phyloP scores from a whole-genome alignment of 2,329 filamentous ascomycete genomes.

The Exophiala lecanii-corni region DNA sequence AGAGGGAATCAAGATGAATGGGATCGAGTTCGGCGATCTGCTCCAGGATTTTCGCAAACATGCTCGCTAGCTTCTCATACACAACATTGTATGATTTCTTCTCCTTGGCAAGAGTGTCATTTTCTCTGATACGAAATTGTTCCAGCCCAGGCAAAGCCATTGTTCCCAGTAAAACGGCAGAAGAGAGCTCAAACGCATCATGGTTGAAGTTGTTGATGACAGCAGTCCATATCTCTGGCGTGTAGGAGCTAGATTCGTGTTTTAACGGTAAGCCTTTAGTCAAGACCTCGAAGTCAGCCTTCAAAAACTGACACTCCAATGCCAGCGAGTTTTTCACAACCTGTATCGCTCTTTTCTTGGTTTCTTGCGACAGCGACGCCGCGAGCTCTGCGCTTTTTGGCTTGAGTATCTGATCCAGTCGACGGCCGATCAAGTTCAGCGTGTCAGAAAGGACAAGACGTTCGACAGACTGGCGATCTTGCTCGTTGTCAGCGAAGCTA shows the following conservation, averaged over 20 bases:
- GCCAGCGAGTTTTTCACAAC: constrained; percentile 64
- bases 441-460: constrained; percentile 47
- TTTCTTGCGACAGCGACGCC: constrained; percentile 45
- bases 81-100: constrained; percentile 74
- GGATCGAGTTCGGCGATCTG: constrained; percentile 71
- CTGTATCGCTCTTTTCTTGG: constrained; percentile 54
- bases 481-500: constrained; percentile 45
- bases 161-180: constrained; percentile 66
- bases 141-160: constrained; percentile 70
- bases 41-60: constrained; percentile 70
- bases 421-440: constrained; percentile 43
- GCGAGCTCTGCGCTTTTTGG: constrained; percentile 37
- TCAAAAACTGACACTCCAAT: constrained; percentile 67
- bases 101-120: constrained; percentile 40
- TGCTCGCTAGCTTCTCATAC: constrained; percentile 57
- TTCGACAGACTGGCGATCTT: constrained; percentile 41
- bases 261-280: constrained; percentile 58
- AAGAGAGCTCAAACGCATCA: constrained; percentile 67
- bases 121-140: constrained; percentile 54
- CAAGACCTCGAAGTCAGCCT: constrained; percentile 64
- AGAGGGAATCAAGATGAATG: constrained; percentile 64
- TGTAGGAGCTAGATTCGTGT: constrained; percentile 64
- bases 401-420: constrained; percentile 54
- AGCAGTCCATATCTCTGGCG: constrained; percentile 71
- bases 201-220: constrained; percentile 65